A percentile compares a stretch with the other conserved stretches of the same genome.
These are phyloP conservation scores for Fusarium paranaense DNA, from an alignment of 2,329 filamentous ascomycete species.

Conservation along the genomic window DNA sequence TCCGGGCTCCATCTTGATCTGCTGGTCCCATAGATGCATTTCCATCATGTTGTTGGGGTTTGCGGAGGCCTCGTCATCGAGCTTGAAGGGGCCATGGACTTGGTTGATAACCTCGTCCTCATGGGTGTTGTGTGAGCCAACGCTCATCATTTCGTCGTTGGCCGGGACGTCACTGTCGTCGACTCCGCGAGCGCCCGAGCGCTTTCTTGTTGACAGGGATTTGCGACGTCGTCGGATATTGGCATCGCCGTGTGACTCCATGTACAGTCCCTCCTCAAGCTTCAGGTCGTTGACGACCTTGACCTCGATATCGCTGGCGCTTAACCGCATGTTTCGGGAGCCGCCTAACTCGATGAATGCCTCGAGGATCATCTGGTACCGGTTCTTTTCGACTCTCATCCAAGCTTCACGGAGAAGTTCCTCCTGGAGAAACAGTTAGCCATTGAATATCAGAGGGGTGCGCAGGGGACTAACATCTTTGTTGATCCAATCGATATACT, in stretches of 20 bases:
- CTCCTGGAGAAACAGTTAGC: constrained; percentile 48
- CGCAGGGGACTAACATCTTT: constrained; percentile 58
- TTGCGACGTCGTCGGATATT: constrained; percentile 56
- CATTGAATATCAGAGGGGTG: neutral
- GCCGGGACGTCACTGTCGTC: constrained; percentile 38
- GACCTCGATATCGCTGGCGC: constrained; percentile 61
- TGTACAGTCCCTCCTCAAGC: constrained; percentile 53
- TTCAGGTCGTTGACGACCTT: constrained; percentile 60
- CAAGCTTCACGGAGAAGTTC: constrained; percentile 56
- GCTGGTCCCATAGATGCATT: constrained; percentile 45
- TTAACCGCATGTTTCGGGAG: constrained; percentile 61
- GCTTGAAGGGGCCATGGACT: constrained; percentile 43
- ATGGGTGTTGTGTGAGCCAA: constrained; percentile 49
- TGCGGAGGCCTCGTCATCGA: constrained; percentile 41
- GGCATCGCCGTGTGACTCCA: constrained; percentile 53
- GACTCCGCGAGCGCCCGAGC: constrained; percentile 31
- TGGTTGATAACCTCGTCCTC: constrained; percentile 53
- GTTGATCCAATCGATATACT: constrained; percentile 61
- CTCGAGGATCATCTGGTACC: constrained; percentile 57
- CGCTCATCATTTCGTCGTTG: constrained; percentile 56
- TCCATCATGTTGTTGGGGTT: constrained; percentile 45
- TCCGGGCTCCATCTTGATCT: constrained; percentile 46
- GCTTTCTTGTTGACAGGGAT: constrained; percentile 48
- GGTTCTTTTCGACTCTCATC: constrained; percentile 54
- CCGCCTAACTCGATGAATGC: constrained; percentile 63